phyloP scores from a whole-genome alignment of 1,284 basidiomycete species.

The Volvariella surrecta region DNA sequence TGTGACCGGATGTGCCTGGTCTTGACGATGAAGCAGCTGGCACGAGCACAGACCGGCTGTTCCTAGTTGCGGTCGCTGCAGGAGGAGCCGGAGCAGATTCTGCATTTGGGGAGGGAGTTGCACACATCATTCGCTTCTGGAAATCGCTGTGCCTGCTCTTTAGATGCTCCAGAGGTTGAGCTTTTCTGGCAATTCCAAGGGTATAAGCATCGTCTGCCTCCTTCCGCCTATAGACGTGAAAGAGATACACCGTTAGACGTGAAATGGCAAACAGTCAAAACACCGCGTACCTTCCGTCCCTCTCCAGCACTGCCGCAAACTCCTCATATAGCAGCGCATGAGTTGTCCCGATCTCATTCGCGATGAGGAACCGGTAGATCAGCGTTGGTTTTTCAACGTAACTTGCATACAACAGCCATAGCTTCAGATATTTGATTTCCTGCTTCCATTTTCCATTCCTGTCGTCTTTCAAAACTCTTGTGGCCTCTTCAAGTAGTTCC shows the following conservation, averaged over 20 bases:
- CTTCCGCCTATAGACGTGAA: slow-evolving; percentile 44
- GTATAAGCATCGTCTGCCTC: slow-evolving; percentile 85
- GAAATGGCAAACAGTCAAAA: slow-evolving; percentile 5
- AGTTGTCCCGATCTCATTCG: slow-evolving; percentile 82
- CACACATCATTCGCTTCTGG: slow-evolving; percentile 70
- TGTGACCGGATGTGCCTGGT: slow-evolving; percentile 13
- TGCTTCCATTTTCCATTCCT: slow-evolving; percentile 28
- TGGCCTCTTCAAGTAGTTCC: slow-evolving; percentile 38
- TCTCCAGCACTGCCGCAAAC: slow-evolving; percentile 76
- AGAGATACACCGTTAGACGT: slow-evolving; percentile 10
- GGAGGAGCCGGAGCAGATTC: slow-evolving; percentile 16
- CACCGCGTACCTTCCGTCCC: slow-evolving; percentile 35
- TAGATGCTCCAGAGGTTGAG: slow-evolving; percentile 68
- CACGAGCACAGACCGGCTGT: slow-evolving; percentile 26
- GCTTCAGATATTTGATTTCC: slow-evolving; percentile 82
- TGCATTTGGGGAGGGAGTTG: slow-evolving; percentile 24
- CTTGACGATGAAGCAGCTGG: slow-evolving; percentile 17
- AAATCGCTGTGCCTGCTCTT: slow-evolving; percentile 73
- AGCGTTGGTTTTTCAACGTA: slow-evolving; percentile 69
- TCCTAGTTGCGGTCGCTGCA: slow-evolving; percentile 16
- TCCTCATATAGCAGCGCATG: slow-evolving; percentile 88
- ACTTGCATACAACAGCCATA: slow-evolving; percentile 88
- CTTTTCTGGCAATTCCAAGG: slow-evolving; percentile 79
- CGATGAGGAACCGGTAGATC: slow-evolving; percentile 81
- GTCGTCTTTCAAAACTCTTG: slow-evolving; percentile 32